Conservation (phyloP, 352 stramenopile species). For the Globisporangium alternatum region DNA sequence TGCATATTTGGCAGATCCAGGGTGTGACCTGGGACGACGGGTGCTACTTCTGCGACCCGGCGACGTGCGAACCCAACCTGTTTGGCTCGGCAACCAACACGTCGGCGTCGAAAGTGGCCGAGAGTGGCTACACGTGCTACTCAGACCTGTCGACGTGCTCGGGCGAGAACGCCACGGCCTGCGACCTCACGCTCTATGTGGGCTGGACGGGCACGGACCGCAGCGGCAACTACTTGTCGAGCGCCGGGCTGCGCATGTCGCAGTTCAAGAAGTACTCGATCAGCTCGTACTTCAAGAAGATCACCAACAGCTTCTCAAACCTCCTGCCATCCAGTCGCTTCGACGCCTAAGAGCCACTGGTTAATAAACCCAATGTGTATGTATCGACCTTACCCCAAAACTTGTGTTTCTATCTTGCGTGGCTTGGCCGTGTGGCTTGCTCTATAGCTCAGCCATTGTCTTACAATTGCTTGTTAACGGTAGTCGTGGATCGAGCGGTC, state of each 20-base stretch:
- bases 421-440: neutral
- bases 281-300: slow-evolving; percentile 66
- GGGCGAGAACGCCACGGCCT: slow-evolving; percentile 41
- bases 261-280: slow-evolving; percentile 87
- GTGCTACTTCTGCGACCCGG: slow-evolving; percentile 67
- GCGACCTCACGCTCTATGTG: slow-evolving; percentile 73
- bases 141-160: slow-evolving; percentile 32
- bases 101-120: slow-evolving; percentile 36
- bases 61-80: slow-evolving; percentile 65
- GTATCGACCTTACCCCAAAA: neutral
- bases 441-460: neutral
- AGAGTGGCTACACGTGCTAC: slow-evolving; percentile 69
- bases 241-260: slow-evolving; percentile 71
- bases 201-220: slow-evolving; percentile 79
- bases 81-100: slow-evolving; percentile 53
- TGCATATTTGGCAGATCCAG: slow-evolving; percentile 33
- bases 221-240: slow-evolving; percentile 78
- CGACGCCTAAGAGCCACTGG: slow-evolving; percentile 22
- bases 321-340: slow-evolving; percentile 47
- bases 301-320: slow-evolving; percentile 49
- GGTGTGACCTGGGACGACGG: slow-evolving; percentile 82
- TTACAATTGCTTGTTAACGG: slow-evolving; percentile 20
- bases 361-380: slow-evolving; percentile 8
- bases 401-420: slow-evolving; percentile 12
- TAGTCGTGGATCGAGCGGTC: slow-evolving; percentile 65